Conservation (phyloP, 331 rosid genomes). For the Pyracantha coccinea region DNA sequence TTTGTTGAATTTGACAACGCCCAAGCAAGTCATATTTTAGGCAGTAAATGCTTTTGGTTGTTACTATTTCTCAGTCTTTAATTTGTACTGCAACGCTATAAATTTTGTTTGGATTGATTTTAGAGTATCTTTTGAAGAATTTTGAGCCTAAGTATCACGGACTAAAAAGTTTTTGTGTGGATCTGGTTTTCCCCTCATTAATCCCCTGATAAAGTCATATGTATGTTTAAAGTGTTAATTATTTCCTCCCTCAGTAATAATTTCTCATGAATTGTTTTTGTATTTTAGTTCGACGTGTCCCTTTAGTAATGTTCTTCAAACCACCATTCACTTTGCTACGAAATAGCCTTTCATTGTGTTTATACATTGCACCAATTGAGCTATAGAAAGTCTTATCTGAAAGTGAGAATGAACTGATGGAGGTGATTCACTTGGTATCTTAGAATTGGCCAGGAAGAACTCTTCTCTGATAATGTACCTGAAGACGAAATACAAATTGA, state of each 20-base stretch:
- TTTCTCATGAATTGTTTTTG: neutral
- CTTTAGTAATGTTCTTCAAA: neutral
- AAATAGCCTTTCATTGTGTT: neutral
- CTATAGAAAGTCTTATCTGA: neutral
- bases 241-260: neutral
- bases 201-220: neutral
- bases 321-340: neutral
- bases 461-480: conserved; percentile 62
- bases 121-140: neutral
- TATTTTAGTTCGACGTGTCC: neutral
- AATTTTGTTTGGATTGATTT: neutral
- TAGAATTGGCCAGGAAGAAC: conserved; percentile 73
- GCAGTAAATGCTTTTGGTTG: neutral
- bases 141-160: neutral
- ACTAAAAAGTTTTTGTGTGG: neutral
- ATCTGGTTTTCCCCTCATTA: neutral
- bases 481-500: conserved; percentile 85
- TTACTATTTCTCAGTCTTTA: neutral
- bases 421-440: conserved; percentile 9
- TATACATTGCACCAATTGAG: neutral
- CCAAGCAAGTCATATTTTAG: conserved; percentile 1
- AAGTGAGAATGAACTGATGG: conserved; percentile 2
- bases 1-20: conserved; percentile 11
- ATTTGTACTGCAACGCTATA: neutral
- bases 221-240: neutral